Percentiles rank a stretch among this genome's conserved stretches.
Conservation (phyloP, 2,329 filamentous ascomycete species). For the Fonsecaea pedrosoi region DNA sequence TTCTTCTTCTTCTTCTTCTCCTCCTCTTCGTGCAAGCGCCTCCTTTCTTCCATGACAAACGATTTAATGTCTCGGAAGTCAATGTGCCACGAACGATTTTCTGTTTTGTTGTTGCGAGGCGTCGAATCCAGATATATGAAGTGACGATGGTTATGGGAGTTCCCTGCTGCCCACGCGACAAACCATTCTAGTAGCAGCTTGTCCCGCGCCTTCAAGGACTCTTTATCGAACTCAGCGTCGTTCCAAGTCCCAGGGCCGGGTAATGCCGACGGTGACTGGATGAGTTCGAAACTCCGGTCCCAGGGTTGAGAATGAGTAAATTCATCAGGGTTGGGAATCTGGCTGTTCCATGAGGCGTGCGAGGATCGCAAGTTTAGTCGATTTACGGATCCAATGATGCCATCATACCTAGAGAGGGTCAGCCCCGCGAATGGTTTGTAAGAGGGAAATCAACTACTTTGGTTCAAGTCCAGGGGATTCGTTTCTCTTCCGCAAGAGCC, state of each 20-base stretch:
- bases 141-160: conserved; percentile 19
- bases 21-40: neutral
- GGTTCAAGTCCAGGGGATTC: neutral
- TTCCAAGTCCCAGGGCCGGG: conserved; percentile 3
- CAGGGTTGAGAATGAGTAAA: conserved; percentile 2
- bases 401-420: conserved; percentile 12
- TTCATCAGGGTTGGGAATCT: conserved; percentile 10
- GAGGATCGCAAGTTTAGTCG: conserved; percentile 10
- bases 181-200: conserved; percentile 28
- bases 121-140: conserved; percentile 28
- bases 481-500: conserved; percentile 18
- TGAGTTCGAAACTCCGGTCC: conserved; percentile 8
- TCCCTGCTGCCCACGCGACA: conserved; percentile 28
- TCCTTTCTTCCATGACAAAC: neutral
- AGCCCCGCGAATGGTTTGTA: neutral
- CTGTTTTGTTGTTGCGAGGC: conserved; percentile 16
- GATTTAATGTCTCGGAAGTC: conserved; percentile 6
- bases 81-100: conserved; percentile 27
- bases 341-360: neutral
- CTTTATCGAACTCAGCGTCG: conserved; percentile 3
- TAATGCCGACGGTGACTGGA: conserved; percentile 18
- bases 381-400: conserved; percentile 19
- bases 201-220: conserved; percentile 23
- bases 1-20: neutral
- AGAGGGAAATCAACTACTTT: conserved; percentile 3